phyloP scores from a whole-genome alignment of 257 asterid genomes.

The Nyctanthes arbortristis region DNA sequence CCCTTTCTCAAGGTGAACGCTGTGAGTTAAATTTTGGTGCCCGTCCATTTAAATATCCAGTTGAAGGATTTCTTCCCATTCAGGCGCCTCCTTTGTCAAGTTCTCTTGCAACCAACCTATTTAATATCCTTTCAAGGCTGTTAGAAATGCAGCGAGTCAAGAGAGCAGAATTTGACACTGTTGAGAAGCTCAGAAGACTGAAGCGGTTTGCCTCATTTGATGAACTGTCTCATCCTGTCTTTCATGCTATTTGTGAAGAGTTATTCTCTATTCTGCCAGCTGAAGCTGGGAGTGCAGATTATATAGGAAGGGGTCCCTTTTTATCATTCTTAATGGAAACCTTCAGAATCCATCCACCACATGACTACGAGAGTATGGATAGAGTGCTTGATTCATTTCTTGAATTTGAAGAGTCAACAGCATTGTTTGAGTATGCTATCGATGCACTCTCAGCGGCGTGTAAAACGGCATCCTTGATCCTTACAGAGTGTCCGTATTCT shows the following conservation, averaged over 20 bases:
- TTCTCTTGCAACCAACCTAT: constrained; percentile 50
- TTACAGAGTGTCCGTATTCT: constrained; percentile 84
- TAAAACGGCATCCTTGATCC: constrained; percentile 69
- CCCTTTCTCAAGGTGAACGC: constrained; percentile 96
- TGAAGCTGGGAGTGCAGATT: constrained; percentile 56
- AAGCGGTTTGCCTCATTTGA: constrained; percentile 81
- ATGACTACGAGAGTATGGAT: constrained; percentile 73
- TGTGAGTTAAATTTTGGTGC: constrained; percentile 92
- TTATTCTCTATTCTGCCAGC: constrained; percentile 49
- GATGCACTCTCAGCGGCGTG: constrained; percentile 81
- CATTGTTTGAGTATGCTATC: constrained; percentile 55
- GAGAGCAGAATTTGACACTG: constrained; percentile 59
- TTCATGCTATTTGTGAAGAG: constrained; percentile 69
- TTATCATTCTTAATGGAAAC: constrained; percentile 70
- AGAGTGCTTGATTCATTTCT: constrained; percentile 73
- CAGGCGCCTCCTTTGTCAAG: constrained; percentile 64
- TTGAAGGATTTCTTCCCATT: constrained; percentile 76
- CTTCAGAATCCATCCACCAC: constrained; percentile 75
- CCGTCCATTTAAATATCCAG: constrained; percentile 74
- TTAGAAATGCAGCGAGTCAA: constrained; percentile 58
- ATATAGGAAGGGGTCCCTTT: constrained; percentile 74
- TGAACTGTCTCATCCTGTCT: constrained; percentile 66
- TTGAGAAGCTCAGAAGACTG: constrained; percentile 71
- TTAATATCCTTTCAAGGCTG: constrained; percentile 74
- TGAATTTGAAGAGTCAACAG: constrained; percentile 59